Conservation (phyloP, 2,329 filamentous ascomycete species). For the Aspergillus sp. region DNA sequence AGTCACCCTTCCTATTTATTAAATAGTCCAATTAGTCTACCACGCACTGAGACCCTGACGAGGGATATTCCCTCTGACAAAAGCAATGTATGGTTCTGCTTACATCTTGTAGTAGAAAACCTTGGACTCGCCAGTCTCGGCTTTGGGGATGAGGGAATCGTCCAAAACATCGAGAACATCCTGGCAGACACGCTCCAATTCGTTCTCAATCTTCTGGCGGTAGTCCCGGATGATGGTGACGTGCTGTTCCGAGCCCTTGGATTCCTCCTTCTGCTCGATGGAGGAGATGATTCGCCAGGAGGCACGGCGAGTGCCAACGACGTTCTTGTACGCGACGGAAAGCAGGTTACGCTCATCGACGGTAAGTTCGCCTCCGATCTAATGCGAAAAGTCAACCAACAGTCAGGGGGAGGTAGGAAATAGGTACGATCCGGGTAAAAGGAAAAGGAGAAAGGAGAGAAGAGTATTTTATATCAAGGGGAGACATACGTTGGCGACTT, state of each 20-base stretch:
- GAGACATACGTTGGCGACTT: conserved; percentile 77
- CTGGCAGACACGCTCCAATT: conserved; percentile 96
- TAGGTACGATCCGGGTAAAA: conserved; percentile 7
- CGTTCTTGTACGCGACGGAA: conserved; percentile 99
- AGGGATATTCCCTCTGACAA: not conserved
- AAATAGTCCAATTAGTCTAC: conserved; percentile 35
- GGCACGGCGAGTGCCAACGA: conserved; percentile 93
- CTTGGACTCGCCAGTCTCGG: conserved; percentile 95
- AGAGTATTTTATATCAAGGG: conserved; percentile 1
- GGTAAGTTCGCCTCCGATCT: conserved; percentile 60
- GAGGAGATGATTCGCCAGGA: conserved; percentile 99
- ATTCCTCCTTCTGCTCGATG: conserved; percentile 99
- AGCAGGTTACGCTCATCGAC: conserved; percentile 81
- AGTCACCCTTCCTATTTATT: conserved; percentile 83
- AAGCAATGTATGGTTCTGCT: conserved; percentile 64
- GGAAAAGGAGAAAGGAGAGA: conserved; percentile 5
- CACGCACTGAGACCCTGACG: too few relatives aligned
- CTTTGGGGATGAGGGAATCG: conserved; percentile 87
- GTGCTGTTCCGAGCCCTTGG: conserved; percentile 94
- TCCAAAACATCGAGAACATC: conserved; percentile 95
- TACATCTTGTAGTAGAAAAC: conserved; percentile 99
- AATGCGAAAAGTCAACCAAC: conserved; percentile 7
- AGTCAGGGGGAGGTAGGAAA: conserved; percentile 8
- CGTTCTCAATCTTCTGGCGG: conserved; percentile 94
- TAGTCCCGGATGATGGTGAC: conserved; percentile 91